A percentile compares a stretch with the other conserved stretches of the same genome.
phyloP scores from a whole-genome alignment of 495 filamentous ascomycete genomes.

The Penicillium paradoxum region DNA sequence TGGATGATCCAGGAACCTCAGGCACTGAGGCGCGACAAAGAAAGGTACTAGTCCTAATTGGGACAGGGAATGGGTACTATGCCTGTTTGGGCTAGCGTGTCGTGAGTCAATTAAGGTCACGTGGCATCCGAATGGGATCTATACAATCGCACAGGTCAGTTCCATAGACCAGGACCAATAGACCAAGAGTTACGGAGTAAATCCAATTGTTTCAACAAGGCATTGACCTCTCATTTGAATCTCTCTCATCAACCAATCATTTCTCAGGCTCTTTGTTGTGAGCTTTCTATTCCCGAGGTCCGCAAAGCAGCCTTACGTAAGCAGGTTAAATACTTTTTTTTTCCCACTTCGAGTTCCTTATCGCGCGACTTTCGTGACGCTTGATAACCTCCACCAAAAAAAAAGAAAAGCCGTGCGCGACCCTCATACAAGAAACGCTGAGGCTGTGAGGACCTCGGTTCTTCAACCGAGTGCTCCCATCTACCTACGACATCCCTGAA shows the following conservation, averaged over 20 bases:
- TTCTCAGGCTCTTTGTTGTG: background rate
- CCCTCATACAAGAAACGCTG: background rate
- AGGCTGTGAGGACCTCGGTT: constrained; percentile 5
- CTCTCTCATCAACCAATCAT: background rate
- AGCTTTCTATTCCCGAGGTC: background rate
- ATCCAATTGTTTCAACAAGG: background rate
- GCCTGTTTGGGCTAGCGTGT: constrained; percentile 1
- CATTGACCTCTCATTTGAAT: background rate
- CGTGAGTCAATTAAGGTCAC: background rate
- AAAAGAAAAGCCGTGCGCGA: background rate
- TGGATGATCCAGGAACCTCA: constrained; percentile 1
- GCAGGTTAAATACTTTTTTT: constrained; percentile 5
- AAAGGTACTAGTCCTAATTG: background rate
- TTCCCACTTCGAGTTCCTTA: constrained; percentile 9
- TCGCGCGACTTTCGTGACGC: constrained; percentile 5
- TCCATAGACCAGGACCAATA: background rate
- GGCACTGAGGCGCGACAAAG: background rate
- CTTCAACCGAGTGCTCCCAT: background rate
- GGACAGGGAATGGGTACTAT: background rate
- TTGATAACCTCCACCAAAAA: constrained; percentile 5
- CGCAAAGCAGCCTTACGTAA: background rate
- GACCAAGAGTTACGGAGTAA: background rate
- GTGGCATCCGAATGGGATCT: background rate
- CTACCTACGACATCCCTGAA: background rate
- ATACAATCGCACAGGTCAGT: background rate